Evolutionary conservation across 306 rosid genomes (phyloP).

Genomic region (Bauhinia variegata): DNA sequence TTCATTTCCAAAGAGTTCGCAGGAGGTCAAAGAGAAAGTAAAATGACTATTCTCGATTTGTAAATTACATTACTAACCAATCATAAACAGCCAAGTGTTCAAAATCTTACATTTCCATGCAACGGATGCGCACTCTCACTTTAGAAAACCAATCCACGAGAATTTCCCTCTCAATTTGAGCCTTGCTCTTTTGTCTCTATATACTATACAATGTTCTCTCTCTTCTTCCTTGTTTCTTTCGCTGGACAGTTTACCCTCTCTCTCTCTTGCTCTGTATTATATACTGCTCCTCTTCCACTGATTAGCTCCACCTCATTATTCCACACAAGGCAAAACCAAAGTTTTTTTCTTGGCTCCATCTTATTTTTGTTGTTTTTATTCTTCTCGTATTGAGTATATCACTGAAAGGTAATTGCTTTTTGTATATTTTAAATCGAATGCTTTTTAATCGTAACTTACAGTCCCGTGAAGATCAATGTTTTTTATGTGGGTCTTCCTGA

Average conservation of each 20-base stretch:
- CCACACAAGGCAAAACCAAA: not conserved
- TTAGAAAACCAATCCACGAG: not conserved
- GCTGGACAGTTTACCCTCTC: not conserved
- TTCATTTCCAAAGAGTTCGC: too few relatives aligned
- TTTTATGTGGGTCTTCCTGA: not conserved
- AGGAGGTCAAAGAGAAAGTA: too few relatives aligned
- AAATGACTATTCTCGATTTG: too few relatives aligned
- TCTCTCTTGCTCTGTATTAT: not conserved
- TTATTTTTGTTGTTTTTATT: not conserved
- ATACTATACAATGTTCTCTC: not conserved
- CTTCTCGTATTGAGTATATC: not conserved
- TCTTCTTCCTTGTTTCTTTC: not conserved
- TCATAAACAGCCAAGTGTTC: too few relatives aligned
- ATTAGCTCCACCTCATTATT: slow-evolving; percentile 11
- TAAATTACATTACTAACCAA: too few relatives aligned
- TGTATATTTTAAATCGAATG: not conserved
- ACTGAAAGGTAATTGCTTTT: not conserved
- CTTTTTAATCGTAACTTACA: not conserved
- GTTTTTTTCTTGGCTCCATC: slow-evolving; percentile 6
- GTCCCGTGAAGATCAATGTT: not conserved
- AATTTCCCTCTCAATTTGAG: not conserved
- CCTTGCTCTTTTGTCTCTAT: slow-evolving; percentile 23
- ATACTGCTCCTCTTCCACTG: not conserved
- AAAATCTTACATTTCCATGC: too few relatives aligned
- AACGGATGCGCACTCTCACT: too few relatives aligned